Base-by-base conservation (phyloP, 805 yeast genomes). In the Lipomyces starkeyi region DNA sequence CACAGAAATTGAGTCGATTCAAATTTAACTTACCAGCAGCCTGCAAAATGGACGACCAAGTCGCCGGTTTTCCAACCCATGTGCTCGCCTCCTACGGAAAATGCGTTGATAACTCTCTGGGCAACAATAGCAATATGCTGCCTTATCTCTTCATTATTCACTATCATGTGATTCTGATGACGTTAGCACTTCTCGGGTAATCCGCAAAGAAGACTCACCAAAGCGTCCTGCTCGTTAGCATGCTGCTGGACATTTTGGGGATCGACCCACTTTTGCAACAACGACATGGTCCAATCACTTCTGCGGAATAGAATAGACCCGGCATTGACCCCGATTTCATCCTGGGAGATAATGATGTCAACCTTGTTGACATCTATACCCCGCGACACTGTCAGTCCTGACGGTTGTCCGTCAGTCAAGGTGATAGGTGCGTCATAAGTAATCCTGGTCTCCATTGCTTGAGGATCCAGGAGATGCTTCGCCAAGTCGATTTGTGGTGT, bases 241-340 rank as follows among this genome's bases (percentile, higher is more conserved):
- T 87, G 88, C 75, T 89, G 93, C 77, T 90, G 95, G 78, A 91
- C 89, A 79, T 87, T 81, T 2, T 88, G 91, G 8, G 96, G 95
- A 74, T 91, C 95, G 93, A 94, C 90, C 96, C 95, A 91, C 17
- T 85, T 74, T 76, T 91, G 95, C 66, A 91, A 80, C 54, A 91
- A 77, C 75, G 89, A 78, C 65, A 86, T 89, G 2, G 91, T 78
- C 96, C 95, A 91, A 9, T 83, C 84, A 1, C 90, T 87, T 71
- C 90, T 83, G 75, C 87, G 84, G 74, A 91, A 82, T 62, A 91
- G 78, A 73, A 91, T 90, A 0, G 94, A 89, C 9, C 95, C 96
- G 64, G 91, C 78, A 75, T 91, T 91, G 80, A 91, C 90, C 1
- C 96, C 96, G 68, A 94, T 94, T 78, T 94, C 90, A 77, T 91